These are phyloP conservation scores for Theobroma cacao DNA, from an alignment of 345 rosid species.

Conservation along the genomic window DNA sequence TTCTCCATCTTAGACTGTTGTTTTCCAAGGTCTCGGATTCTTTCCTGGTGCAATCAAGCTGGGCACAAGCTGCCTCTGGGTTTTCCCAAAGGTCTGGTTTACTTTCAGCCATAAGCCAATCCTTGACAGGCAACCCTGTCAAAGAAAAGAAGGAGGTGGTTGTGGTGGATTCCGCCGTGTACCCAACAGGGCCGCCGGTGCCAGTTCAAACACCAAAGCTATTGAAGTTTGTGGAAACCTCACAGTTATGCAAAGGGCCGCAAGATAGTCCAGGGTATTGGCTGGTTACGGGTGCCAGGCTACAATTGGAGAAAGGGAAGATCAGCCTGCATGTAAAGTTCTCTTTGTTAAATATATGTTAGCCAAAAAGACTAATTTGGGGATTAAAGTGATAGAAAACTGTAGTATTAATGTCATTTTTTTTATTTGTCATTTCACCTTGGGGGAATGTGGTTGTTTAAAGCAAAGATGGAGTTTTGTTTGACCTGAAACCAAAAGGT, in stretches of 20 bases:
- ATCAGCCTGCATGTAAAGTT: conserved; percentile 77
- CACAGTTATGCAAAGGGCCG: conserved; percentile 77
- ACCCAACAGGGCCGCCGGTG: conserved; percentile 83
- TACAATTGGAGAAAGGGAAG: conserved; percentile 73
- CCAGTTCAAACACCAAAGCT: conserved; percentile 69
- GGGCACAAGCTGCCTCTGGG: conserved; percentile 53
- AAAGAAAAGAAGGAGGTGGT: conserved; percentile 37
- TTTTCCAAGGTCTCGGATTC: conserved; percentile 58
- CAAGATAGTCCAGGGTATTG: conserved; percentile 91
- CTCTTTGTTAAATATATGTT: conserved; percentile 43
- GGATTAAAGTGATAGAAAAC: background rate
- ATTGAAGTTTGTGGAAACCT: conserved; percentile 63
- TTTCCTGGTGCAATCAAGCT: conserved; percentile 42
- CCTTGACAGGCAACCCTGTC: conserved; percentile 41
- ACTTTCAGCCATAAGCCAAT: conserved; percentile 63
- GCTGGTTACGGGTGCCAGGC: conserved; percentile 78
- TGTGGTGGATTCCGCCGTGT: conserved; percentile 76
- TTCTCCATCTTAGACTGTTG: conserved; percentile 72
- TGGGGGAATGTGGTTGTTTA: background rate
- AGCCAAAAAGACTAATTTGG: background rate
- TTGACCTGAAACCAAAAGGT: no score
- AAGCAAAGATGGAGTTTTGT: background rate
- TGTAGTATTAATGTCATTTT: background rate
- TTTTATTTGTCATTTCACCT: background rate
- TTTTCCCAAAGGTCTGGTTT: conserved; percentile 68